Conservation (phyloP, 2,329 filamentous ascomycete species). For the Rhinocladiella mackenziei region DNA sequence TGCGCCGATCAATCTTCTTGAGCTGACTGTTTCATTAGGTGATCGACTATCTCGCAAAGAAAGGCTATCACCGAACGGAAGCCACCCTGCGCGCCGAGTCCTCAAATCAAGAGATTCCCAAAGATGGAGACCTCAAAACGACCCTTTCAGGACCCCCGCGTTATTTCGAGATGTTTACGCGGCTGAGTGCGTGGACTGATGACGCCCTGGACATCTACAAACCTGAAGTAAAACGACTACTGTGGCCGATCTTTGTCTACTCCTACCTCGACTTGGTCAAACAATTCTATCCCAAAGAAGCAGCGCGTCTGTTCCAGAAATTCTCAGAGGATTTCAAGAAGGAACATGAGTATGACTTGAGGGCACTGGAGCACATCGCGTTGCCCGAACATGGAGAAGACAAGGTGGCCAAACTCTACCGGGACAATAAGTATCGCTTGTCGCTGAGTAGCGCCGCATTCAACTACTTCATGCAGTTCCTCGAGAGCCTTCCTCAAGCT, state of each 20-base stretch:
- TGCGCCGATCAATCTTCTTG: conserved; percentile 7
- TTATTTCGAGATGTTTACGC: conserved; percentile 68
- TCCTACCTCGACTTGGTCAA: conserved; percentile 77
- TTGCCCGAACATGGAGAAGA: conserved; percentile 76
- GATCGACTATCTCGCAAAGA: conserved; percentile 92
- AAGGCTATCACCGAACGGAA: conserved; percentile 89
- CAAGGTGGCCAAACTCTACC: conserved; percentile 72
- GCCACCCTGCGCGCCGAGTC: conserved; percentile 90
- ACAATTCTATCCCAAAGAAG: conserved; percentile 59
- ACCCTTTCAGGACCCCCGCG: conserved; percentile 58
- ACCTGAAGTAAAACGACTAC: conserved; percentile 79
- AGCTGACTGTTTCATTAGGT: conserved; percentile 51
- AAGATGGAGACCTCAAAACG: conserved; percentile 43
- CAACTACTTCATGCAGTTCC: conserved; percentile 76
- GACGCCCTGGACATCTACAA: conserved; percentile 94
- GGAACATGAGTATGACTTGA: conserved; percentile 76
- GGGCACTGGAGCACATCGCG: conserved; percentile 67
- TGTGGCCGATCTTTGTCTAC: conserved; percentile 95
- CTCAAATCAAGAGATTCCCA: conserved; percentile 67
- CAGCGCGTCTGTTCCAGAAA: conserved; percentile 43
- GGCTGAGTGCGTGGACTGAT: conserved; percentile 79
- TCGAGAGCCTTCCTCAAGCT: conserved; percentile 79
- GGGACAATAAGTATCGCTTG: conserved; percentile 80
- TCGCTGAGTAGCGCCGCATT: conserved; percentile 84
- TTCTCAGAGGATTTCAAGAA: conserved; percentile 75